Percentiles rank a stretch among this genome's conserved stretches.
These are phyloP conservation scores for Heterobasidion occidentale DNA, from an alignment of 1,284 basidiomycete species.

Conservation along the genomic window DNA sequence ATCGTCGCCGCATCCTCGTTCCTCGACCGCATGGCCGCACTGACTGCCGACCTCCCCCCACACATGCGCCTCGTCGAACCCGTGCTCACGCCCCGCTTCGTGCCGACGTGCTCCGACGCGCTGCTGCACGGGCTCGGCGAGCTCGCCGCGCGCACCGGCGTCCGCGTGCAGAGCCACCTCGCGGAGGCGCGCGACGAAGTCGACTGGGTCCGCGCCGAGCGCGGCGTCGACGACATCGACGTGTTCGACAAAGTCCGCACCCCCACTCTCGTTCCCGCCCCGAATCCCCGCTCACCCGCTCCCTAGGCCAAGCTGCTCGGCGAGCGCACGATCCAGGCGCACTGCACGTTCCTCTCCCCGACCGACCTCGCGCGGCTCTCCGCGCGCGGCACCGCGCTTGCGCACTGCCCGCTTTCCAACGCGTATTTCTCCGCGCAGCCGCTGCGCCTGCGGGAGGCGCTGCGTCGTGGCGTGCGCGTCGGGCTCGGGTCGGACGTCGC, in stretches of 20 bases:
- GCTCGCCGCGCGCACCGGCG: conserved; percentile 33
- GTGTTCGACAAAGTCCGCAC: conserved; percentile 57
- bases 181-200: conserved; percentile 72
- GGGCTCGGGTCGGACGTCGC: conserved; percentile 82
- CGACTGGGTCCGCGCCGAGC: conserved; percentile 54
- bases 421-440: conserved; percentile 74
- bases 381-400: conserved; percentile 50
- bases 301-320: conserved; percentile 52
- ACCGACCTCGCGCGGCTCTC: conserved; percentile 46
- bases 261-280: neutral
- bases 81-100: conserved; percentile 78
- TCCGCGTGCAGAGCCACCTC: conserved; percentile 68
- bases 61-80: conserved; percentile 58
- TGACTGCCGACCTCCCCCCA: conserved; percentile 31
- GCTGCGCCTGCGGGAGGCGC: conserved; percentile 69
- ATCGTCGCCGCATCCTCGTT: conserved; percentile 49
- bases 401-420: conserved; percentile 83
- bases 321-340: conserved; percentile 66
- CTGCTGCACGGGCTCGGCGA: conserved; percentile 52
- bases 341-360: conserved; percentile 69
- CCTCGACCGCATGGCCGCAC: conserved; percentile 37
- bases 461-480: conserved; percentile 53
- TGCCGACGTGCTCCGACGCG: conserved; percentile 71
- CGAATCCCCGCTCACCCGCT: neutral
- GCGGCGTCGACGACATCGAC: conserved; percentile 61